Evolutionary conservation across 805 yeast species (phyloP).

Genomic region (Lipomyces chichibuensis): DNA sequence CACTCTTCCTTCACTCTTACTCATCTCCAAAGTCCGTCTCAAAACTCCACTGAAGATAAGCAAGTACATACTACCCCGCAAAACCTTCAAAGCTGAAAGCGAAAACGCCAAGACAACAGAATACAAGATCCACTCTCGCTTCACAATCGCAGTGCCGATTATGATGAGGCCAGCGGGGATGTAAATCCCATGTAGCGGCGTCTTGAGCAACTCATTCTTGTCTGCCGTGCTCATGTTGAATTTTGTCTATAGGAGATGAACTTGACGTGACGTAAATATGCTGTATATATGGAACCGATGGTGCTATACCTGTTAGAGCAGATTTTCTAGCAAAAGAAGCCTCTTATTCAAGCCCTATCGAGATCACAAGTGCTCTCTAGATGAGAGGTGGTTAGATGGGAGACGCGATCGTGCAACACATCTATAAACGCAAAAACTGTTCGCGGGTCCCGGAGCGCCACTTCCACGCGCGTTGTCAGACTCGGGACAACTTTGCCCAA

Average conservation of each 20-base stretch:
- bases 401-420: background rate
- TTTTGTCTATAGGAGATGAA: background rate
- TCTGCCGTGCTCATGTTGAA: background rate
- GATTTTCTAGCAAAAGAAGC: background rate
- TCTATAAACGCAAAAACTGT: constrained; percentile 1
- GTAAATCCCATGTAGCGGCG: constrained; percentile 43
- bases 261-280: background rate
- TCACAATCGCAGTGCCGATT: constrained; percentile 40
- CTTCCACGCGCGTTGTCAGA: background rate
- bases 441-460: background rate
- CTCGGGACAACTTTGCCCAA: constrained; percentile 1
- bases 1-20: background rate
- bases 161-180: constrained; percentile 41
- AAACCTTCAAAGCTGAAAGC: constrained; percentile 39
- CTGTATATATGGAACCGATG: background rate
- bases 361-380: background rate
- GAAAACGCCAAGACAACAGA: constrained; percentile 36
- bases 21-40: background rate
- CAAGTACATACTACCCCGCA: constrained; percentile 39
- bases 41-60: background rate
- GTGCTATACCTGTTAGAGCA: background rate
- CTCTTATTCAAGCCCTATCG: background rate
- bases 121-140: constrained; percentile 37
- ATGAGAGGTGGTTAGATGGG: background rate
- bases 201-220: constrained; percentile 36